Evolutionary conservation across 768 basidiomycete species (phyloP), one percentile per base, ranked within the genome.

Genomic region (Calvatia gigantea): DNA sequence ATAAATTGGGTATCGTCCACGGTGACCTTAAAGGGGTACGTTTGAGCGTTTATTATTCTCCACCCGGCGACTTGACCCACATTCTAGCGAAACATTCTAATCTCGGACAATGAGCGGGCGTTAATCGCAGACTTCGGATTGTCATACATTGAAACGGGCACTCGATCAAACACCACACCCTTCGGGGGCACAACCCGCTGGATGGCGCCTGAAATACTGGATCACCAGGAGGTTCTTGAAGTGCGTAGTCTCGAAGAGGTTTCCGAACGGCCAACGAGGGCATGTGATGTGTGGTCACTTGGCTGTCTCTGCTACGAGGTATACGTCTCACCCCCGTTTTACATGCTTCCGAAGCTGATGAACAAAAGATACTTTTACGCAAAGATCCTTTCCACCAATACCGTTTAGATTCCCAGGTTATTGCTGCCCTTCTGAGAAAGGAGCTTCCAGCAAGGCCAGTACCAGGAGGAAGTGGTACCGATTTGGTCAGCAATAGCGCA

Each of bases 11-110:
- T 3, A 28, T 51, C 27, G 49, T 19, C 9, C 49, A 51, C 6
- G 49, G 35, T 27, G 49, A 51, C 27, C 37, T 51, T 15, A 51
- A 51, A 39, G 49, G 37, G 25, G 49, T 51, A 29, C 19, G n/a
- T 51, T 15, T 11, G 33, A 9, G 21, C 7, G 7, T 49, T 9
- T 15, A 27, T 28, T 9, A 4, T 28, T 19, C n/a, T n/a, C n/a
- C n/a, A n/a, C 21, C 25, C 12, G 5, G 6, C 14, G 1, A 2
- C 11, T 4, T 28, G 9, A 23, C 23, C 27, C 15, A n/a, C 4
- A 12, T 8, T 12, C 6, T 7, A 39, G 49, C 6, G 27, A 25
- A 51, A 41, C 12, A 31, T 51, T 3, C 35, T 51, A 4, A 15
- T 51, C 1, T 51, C 49, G 9, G 49, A 23, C n/a, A 41, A 15